phyloP scores from a whole-genome alignment of 1,284 basidiomycete genomes.

The Cryptococcus deneoformans region DNA sequence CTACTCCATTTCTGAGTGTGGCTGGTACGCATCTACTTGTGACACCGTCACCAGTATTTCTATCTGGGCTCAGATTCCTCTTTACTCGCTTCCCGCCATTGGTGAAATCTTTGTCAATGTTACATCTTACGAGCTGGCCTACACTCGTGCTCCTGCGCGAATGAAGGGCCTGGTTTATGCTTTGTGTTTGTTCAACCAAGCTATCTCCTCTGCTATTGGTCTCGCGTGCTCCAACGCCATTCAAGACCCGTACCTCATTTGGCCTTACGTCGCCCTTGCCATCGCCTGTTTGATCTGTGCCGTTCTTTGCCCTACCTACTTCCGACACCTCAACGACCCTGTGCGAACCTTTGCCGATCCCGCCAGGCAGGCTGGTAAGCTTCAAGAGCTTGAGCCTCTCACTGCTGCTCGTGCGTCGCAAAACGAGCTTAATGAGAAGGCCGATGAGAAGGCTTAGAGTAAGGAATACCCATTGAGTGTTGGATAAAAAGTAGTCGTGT shows the following conservation, averaged over 20 bases:
- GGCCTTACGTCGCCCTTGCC: constrained; percentile 48
- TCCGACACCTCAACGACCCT: constrained; percentile 43
- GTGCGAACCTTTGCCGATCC: constrained; percentile 31
- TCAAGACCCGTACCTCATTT: constrained; percentile 52
- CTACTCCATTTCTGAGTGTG: constrained; percentile 51
- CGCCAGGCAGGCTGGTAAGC: constrained; percentile 36
- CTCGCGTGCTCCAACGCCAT: constrained; percentile 35
- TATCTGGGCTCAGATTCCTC: constrained; percentile 52
- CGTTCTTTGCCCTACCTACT: constrained; percentile 38
- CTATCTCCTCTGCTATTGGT: constrained; percentile 51
- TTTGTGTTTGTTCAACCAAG: constrained; percentile 50
- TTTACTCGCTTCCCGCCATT: constrained; percentile 52
- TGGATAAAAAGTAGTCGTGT: no score
- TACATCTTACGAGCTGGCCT: constrained; percentile 54
- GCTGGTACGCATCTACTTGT: constrained; percentile 47
- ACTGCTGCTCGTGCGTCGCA: not conserved
- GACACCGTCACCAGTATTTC: constrained; percentile 30
- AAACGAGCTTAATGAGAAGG: not conserved
- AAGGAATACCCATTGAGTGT: no score
- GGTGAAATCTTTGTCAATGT: constrained; percentile 55
- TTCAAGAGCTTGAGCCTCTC: constrained; percentile 6
- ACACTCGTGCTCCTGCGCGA: constrained; percentile 50
- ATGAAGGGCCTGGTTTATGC: constrained; percentile 52
- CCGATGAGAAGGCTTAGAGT: constrained; percentile 59
- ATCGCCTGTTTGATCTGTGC: constrained; percentile 36